phyloP scores from a whole-genome alignment of 148 eudicot species.

The Heliamphora exappendiculata region DNA sequence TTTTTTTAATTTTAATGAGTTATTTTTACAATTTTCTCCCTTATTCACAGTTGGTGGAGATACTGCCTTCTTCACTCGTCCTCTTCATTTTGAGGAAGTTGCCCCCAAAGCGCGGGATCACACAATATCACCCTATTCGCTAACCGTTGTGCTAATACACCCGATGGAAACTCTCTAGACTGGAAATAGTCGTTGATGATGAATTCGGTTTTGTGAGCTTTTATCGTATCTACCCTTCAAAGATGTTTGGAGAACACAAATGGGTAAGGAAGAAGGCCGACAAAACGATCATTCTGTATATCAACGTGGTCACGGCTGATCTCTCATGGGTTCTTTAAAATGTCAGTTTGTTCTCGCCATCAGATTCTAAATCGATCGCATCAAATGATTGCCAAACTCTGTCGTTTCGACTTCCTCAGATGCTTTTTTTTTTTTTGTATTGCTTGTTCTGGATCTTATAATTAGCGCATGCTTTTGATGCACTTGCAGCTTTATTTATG shows the following conservation, averaged over 20 bases:
- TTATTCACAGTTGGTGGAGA: slow-evolving; percentile 69
- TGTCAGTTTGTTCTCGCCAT: neutral
- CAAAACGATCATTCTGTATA: neutral
- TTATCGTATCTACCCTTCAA: neutral
- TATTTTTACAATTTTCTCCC: neutral
- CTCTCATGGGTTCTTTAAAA: neutral
- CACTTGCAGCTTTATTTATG: neutral
- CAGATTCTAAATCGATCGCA: neutral
- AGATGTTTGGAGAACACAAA: slow-evolving; percentile 3
- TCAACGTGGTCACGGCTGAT: neutral
- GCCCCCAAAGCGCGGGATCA: slow-evolving; percentile 82
- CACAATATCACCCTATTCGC: slow-evolving; percentile 76
- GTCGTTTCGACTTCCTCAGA: neutral
- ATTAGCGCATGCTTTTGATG: neutral
- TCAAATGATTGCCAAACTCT: neutral
- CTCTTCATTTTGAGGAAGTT: slow-evolving; percentile 90
- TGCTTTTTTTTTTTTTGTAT: neutral
- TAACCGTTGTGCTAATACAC: slow-evolving; percentile 9
- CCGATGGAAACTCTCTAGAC: neutral
- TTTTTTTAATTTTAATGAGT: neutral
- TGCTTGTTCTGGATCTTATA: slow-evolving; percentile 6
- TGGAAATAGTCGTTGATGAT: neutral
- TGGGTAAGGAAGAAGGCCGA: neutral
- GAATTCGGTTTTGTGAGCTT: slow-evolving; percentile 2
- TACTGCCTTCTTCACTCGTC: slow-evolving; percentile 78